Percentiles rank a stretch among this genome's conserved stretches.
Evolutionary conservation across 164 flowering plant species (phyloP).

Genomic region (Tetrastigma voinierianum): DNA sequence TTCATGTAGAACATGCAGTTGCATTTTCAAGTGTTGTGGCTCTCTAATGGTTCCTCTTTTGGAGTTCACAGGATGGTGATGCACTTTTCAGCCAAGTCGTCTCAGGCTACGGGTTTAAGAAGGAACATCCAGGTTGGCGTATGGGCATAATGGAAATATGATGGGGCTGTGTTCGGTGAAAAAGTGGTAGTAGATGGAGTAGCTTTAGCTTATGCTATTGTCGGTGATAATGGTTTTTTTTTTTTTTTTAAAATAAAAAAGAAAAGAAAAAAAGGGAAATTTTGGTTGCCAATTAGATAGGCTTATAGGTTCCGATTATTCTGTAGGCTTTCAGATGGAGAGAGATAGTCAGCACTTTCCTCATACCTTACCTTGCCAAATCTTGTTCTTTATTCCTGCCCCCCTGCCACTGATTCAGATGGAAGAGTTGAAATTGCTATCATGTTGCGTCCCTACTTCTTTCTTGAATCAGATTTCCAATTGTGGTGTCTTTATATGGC

Average conservation of each 20-base stretch:
- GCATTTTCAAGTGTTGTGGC: slow-evolving; percentile 1
- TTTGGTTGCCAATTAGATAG: neutral
- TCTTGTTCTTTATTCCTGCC: no score
- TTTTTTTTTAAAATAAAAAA: no score
- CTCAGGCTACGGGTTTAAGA: neutral
- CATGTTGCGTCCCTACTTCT: no score
- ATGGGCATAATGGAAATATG: neutral
- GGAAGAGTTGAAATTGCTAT: no score
- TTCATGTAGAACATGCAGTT: neutral
- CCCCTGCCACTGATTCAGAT: no score
- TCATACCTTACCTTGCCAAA: neutral
- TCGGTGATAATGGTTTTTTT: neutral
- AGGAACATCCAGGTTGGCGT: neutral
- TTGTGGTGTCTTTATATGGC: no score
- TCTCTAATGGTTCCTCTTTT: slow-evolving; percentile 6
- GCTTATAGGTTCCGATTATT: neutral
- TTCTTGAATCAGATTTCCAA: no score
- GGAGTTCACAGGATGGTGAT: no score
- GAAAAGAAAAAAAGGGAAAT: slow-evolving; percentile 2
- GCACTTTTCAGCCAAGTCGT: neutral
- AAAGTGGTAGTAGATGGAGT: neutral
- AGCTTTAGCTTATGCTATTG: neutral
- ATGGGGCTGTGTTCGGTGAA: neutral
- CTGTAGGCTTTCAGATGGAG: neutral
- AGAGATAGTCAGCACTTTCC: neutral